Percentiles rank a stretch among this genome's conserved stretches.
Conservation (phyloP, 179 eudicot species). For the Carnegiea gigantea region DNA sequence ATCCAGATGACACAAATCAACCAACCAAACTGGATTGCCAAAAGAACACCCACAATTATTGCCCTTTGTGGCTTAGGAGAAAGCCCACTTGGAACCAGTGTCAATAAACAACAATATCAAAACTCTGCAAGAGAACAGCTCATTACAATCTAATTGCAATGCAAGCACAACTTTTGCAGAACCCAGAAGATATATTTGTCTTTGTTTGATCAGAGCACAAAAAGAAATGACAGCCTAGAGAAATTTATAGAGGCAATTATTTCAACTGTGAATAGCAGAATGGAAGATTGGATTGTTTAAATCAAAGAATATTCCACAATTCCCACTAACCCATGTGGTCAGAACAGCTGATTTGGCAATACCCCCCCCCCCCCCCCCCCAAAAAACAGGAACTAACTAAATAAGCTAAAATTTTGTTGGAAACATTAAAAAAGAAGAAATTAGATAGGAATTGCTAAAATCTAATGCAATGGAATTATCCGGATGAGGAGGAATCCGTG, state of each 20-base stretch:
- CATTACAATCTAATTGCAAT: too few species aligned
- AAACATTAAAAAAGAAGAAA: not conserved
- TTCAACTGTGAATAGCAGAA: conserved; percentile 15
- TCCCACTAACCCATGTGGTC: conserved; percentile 30
- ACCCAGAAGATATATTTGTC: not conserved
- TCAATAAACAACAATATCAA: not conserved
- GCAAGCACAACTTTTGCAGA: not conserved
- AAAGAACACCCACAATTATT: conserved; percentile 11
- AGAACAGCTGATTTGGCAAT: conserved; percentile 33
- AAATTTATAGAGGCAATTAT: not conserved
- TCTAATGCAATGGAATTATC: conserved; percentile 29
- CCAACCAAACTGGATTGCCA: conserved; percentile 25
- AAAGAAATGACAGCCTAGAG: too few species aligned
- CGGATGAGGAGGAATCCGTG: conserved; percentile 25
- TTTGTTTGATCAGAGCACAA: too few species aligned
- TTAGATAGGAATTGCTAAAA: conserved; percentile 5
- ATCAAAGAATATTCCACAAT: conserved; percentile 20
- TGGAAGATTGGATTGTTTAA: conserved; percentile 18
- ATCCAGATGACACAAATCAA: conserved; percentile 32
- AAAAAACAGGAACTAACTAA: not conserved
- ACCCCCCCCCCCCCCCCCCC: too few species aligned
- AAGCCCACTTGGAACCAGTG: not conserved
- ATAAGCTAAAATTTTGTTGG: too few species aligned
- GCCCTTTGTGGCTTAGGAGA: not conserved
- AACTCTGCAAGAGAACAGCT: not conserved